phyloP scores from a whole-genome alignment of 805 yeast species.

The Yamadazyma sp. region DNA sequence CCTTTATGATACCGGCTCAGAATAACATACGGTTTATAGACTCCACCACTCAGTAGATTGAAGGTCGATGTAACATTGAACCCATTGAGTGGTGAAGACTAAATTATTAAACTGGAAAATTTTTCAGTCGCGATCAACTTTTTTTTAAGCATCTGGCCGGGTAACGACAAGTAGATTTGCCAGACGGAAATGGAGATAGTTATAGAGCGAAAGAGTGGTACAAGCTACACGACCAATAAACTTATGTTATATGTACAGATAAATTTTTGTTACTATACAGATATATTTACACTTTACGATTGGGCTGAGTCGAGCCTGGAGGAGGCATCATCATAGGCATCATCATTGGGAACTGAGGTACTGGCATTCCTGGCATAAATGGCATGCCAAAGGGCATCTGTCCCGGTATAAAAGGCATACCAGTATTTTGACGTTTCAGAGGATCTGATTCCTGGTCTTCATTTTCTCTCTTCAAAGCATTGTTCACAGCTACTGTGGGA shows the following conservation, averaged over 20 bases:
- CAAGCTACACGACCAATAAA: too few relatives aligned
- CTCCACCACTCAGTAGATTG: constrained; percentile 1
- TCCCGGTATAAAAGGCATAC: constrained; percentile 13
- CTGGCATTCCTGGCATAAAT: constrained; percentile 13
- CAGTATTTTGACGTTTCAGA: constrained; percentile 27
- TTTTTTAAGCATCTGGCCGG: constrained; percentile 6
- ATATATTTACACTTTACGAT: not conserved
- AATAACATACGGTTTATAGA: constrained; percentile 8
- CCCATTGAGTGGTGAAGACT: constrained; percentile 4
- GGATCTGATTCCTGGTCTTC: constrained; percentile 19
- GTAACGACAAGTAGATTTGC: too few relatives aligned
- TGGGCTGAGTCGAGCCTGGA: too few relatives aligned
- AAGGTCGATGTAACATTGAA: too few relatives aligned
- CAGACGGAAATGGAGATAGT: too few relatives aligned
- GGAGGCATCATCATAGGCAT: constrained; percentile 17
- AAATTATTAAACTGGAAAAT: constrained; percentile 5
- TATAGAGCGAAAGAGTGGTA: too few relatives aligned
- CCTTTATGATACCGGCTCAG: constrained; percentile 12
- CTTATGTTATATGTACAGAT: too few relatives aligned
- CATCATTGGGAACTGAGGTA: constrained; percentile 12
- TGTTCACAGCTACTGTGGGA: constrained; percentile 19
- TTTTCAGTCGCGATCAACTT: constrained; percentile 5
- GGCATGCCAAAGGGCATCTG: constrained; percentile 20
- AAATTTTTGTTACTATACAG: too few relatives aligned
- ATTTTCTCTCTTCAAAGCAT: constrained; percentile 19